Conservation (phyloP, 1,139 yeast species). For the Protomyces lactucae-debilis region DNA sequence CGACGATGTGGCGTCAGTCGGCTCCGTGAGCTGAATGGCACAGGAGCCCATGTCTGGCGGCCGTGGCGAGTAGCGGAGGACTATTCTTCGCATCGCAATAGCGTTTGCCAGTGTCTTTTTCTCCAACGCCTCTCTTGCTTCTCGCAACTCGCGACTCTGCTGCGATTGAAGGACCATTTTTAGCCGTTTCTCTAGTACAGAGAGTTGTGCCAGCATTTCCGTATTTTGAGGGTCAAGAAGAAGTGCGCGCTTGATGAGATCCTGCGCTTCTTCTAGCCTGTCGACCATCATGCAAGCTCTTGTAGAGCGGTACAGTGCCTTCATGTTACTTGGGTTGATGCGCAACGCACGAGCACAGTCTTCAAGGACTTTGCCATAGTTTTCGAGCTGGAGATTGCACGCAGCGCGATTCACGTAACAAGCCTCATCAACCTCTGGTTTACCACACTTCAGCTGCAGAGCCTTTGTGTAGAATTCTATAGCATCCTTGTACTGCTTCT, state of each 20-base stretch:
- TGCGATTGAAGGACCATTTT: conserved; percentile 36
- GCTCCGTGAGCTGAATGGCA: conserved; percentile 58
- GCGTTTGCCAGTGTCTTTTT: conserved; percentile 11
- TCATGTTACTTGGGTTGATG: conserved; percentile 63
- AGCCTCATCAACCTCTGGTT: conserved; percentile 37
- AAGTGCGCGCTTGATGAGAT: conserved; percentile 60
- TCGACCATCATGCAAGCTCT: conserved; percentile 69
- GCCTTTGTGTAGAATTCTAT: conserved; percentile 76
- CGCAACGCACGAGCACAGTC: conserved; percentile 73
- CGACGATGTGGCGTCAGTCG: conserved; percentile 69
- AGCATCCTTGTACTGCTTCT: conserved; percentile 69
- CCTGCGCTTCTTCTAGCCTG: conserved; percentile 65
- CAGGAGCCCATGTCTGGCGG: conserved; percentile 33
- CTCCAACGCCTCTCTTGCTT: conserved; percentile 38
- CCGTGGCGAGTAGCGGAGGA: conserved; percentile 26
- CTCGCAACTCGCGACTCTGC: conserved; percentile 36
- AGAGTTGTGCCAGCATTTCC: conserved; percentile 36
- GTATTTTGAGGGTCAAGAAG: conserved; percentile 54
- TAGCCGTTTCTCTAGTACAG: conserved; percentile 33
- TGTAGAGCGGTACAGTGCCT: conserved; percentile 82
- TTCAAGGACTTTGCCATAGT: conserved; percentile 78
- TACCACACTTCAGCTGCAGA: conserved; percentile 58
- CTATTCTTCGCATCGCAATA: conserved; percentile 9
- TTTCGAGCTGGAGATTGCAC: conserved; percentile 76
- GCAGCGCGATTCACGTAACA: conserved; percentile 82